Evolutionary conservation across 495 filamentous ascomycete species (phyloP).

Genomic region (Pseudevernia furfuracea): DNA sequence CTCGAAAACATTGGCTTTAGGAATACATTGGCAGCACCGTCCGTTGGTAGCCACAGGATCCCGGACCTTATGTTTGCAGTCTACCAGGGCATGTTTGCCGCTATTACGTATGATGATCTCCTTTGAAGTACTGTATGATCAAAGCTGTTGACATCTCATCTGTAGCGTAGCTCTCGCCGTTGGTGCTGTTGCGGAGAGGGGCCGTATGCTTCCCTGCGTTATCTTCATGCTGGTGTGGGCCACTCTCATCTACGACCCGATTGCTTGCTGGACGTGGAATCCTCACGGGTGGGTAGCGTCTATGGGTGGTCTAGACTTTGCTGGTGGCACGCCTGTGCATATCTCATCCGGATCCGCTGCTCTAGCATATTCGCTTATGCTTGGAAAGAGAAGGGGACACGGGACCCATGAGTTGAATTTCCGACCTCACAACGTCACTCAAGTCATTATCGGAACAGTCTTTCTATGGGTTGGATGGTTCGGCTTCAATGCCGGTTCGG

Average conservation of each 20-base stretch:
- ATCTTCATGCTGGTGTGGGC: conserved; percentile 97
- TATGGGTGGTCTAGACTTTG: conserved; percentile 89
- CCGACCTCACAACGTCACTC: conserved; percentile 94
- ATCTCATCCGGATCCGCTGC: conserved; percentile 87
- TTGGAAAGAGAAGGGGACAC: conserved; percentile 77
- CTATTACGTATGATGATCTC: conserved; percentile 63
- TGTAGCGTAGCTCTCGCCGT: conserved; percentile 77
- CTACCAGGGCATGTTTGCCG: conserved; percentile 97
- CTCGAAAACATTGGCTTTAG: conserved; percentile 80
- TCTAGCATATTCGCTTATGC: conserved; percentile 76
- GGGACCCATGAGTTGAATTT: conserved; percentile 87
- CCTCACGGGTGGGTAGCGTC: conserved; percentile 70
- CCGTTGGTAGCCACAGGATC: conserved; percentile 68
- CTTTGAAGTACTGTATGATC: neutral
- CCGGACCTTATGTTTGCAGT: conserved; percentile 89
- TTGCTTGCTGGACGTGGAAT: conserved; percentile 99
- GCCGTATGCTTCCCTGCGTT: conserved; percentile 86
- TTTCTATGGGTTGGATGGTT: conserved; percentile 99
- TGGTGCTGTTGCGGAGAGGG: conserved; percentile 86
- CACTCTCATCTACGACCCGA: conserved; percentile 88
- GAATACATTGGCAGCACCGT: conserved; percentile 72
- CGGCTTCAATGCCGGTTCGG: conserved; percentile 93
- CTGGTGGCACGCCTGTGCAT: conserved; percentile 93
- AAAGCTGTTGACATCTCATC: neutral
- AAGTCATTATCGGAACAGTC: conserved; percentile 92